Evolutionary conservation across 2,329 filamentous ascomycete genomes (phyloP).

Genomic region (Cadophora sp.): DNA sequence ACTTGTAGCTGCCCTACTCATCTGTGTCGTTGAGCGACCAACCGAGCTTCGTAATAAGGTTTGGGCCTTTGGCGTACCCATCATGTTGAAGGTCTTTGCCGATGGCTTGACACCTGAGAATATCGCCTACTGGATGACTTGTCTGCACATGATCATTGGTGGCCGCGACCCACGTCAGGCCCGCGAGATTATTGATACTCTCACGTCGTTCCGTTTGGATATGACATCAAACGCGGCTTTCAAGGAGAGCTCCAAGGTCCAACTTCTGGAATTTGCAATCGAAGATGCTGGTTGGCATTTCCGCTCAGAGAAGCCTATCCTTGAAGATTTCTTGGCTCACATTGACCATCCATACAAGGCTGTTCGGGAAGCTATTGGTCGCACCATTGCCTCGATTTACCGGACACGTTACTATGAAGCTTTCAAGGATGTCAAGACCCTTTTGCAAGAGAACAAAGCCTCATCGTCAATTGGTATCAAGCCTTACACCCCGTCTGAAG

Average conservation of each 20-base stretch:
- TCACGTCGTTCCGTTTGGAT: slow-evolving; percentile 87
- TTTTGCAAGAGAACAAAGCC: slow-evolving; percentile 80
- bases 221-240: slow-evolving; percentile 97
- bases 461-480: slow-evolving; percentile 83
- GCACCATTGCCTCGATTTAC: slow-evolving; percentile 86
- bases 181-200: slow-evolving; percentile 83
- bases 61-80: slow-evolving; percentile 90
- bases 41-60: slow-evolving; percentile 75
- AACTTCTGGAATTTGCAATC: slow-evolving; percentile 86
- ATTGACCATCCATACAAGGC: slow-evolving; percentile 98
- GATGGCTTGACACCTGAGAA: slow-evolving; percentile 96
- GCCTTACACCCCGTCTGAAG: slow-evolving; percentile 79
- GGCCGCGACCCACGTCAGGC: slow-evolving; percentile 87
- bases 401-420: slow-evolving; percentile 94
- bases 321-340: slow-evolving; percentile 87
- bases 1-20: slow-evolving; percentile 85
- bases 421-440: slow-evolving; percentile 76
- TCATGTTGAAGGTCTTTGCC: slow-evolving; percentile 84
- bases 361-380: slow-evolving; percentile 92
- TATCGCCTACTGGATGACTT: slow-evolving; percentile 91
- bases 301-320: slow-evolving; percentile 84
- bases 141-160: slow-evolving; percentile 87
- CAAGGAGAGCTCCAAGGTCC: slow-evolving; percentile 97
- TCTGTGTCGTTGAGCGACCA: slow-evolving; percentile 80
- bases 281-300: slow-evolving; percentile 96